Evolutionary conservation across 1,284 basidiomycete genomes (phyloP), one percentile per base, ranked within the genome.

Genomic region (Sphaerobolus stellatus): DNA sequence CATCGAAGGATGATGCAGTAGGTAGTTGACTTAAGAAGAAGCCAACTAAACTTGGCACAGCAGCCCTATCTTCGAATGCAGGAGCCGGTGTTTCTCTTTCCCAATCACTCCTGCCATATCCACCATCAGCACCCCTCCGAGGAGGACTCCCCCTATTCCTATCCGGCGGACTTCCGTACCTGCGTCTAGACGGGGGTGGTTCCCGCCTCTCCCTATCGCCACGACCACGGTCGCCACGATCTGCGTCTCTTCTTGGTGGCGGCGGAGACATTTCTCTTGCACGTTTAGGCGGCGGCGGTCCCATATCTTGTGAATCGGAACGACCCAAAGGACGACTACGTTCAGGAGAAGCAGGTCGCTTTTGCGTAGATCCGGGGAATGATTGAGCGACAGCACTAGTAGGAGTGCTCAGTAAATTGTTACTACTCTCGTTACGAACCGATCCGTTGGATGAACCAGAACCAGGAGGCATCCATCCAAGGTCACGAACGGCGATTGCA

Each of bases 1-100:
- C 94, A 71, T 95, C 91, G 67, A 95, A 97, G 13, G 81, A 71
- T 24, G 71, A 61, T 9, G 88, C 74, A 28, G 78, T 71, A 11
- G 94, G 94, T 41, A 97, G 71, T 56, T 85, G 81, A 27, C 86
- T 84, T 41, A 96, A 75, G 68, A 97, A 96, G 84, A 86, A 90
- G 9, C 81, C 79, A 27, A 95, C 71, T 8, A 89, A 79, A 41
- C 78, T 76, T n/a, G 91, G 90, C 9, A 95, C 63, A 9, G 71
- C 73, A 2, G 69, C 66, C 34, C 75, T 72, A 59, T 68, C 70
- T 43, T 80, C 79, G 56, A 84, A 82, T 51, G 82, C 80, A 41
- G 74, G 52, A 61, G 22, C 48, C 53, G n/a, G 61, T 54, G 31
- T 75, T 40, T 83, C 83, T 58, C 59, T 64, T 74, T 72, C 56